Evolutionary conservation across 805 yeast genomes (phyloP).

Genomic region (Saccharomycopsis oosterbeekiorum): DNA sequence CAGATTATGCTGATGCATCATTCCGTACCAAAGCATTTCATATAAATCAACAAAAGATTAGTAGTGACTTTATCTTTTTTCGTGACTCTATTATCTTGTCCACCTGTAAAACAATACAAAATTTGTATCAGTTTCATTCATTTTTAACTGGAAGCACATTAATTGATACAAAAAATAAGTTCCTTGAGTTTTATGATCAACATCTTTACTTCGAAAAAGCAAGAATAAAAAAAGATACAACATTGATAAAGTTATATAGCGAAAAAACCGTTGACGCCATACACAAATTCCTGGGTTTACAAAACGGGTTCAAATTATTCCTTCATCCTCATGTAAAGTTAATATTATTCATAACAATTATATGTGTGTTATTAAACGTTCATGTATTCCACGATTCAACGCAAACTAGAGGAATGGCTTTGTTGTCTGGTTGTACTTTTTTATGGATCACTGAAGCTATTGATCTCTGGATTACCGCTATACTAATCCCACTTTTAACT

Average conservation of each 20-base stretch:
- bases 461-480: slow-evolving; percentile 83
- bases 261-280: not conserved
- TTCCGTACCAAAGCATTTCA: not conserved
- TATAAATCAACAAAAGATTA: not conserved
- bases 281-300: not conserved
- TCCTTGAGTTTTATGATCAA: not conserved
- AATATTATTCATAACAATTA: slow-evolving; percentile 24
- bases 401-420: slow-evolving; percentile 74
- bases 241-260: not conserved
- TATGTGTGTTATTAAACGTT: slow-evolving; percentile 33
- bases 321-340: not conserved
- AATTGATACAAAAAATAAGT: not conserved
- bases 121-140: not conserved
- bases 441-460: slow-evolving; percentile 95
- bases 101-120: not conserved
- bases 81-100: not conserved
- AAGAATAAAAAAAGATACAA: not conserved
- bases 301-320: not conserved
- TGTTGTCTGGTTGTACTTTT: slow-evolving; percentile 69
- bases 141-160: not conserved
- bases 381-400: slow-evolving; percentile 48
- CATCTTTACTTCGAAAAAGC: not conserved
- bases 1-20: not conserved
- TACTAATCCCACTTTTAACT: slow-evolving; percentile 71
- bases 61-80: not conserved